phyloP scores from a whole-genome alignment of 2,329 filamentous ascomycete genomes.

The Phaeoacremonium minimum region DNA sequence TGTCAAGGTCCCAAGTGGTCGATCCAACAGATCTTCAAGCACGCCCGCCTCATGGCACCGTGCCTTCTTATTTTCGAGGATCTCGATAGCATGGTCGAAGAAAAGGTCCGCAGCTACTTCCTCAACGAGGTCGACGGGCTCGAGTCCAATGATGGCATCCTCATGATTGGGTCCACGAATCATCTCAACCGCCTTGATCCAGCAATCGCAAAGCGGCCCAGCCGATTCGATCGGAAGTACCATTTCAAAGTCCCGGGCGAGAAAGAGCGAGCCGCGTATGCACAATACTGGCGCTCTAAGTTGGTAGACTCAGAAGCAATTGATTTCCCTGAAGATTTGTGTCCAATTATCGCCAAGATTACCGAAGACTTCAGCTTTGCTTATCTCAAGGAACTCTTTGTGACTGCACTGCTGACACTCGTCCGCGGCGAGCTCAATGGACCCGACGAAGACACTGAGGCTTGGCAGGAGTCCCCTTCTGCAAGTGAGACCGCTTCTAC shows the following conservation, averaged over 20 bases:
- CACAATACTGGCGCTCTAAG: constrained; percentile 43
- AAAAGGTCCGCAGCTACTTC: constrained; percentile 49
- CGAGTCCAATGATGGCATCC: constrained; percentile 52
- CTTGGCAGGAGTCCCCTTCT: too few relatives aligned
- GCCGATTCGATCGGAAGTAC: constrained; percentile 52
- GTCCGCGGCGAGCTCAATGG: too few relatives aligned
- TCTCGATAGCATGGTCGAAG: constrained; percentile 49
- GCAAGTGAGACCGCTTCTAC: too few relatives aligned
- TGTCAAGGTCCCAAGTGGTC: constrained; percentile 41
- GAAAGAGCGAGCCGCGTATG: constrained; percentile 41
- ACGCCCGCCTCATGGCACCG: constrained; percentile 46
- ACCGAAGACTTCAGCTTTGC: too few relatives aligned
- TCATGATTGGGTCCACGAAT: constrained; percentile 51
- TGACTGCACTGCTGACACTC: too few relatives aligned
- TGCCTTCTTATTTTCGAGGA: constrained; percentile 58
- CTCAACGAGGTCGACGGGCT: constrained; percentile 58
- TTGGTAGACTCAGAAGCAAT: constrained; percentile 3
- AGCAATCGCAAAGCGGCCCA: constrained; percentile 47
- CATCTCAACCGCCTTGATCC: constrained; percentile 50
- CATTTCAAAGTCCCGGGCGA: constrained; percentile 41
- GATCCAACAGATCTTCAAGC: constrained; percentile 37
- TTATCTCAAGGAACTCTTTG: too few relatives aligned
- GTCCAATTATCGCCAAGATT: too few relatives aligned
- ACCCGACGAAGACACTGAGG: too few relatives aligned
- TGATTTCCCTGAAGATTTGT: constrained; percentile 10